Conservation (phyloP, 768 basidiomycete species). For the Brasilioporus rufonigricans region DNA sequence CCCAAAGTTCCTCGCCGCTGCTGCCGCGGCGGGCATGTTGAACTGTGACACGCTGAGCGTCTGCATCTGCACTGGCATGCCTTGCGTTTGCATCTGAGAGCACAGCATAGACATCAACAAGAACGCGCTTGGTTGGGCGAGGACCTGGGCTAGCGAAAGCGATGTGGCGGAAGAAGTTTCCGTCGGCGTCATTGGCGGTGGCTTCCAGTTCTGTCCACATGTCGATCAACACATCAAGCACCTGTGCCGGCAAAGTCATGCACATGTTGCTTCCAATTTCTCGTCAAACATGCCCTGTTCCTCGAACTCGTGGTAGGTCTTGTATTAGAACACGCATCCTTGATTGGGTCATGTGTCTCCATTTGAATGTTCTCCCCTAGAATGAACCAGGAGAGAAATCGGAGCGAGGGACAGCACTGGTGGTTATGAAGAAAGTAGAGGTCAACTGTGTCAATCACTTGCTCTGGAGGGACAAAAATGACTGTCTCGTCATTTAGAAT, state of each 20-base stretch:
- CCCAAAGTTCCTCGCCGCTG: slow-evolving; percentile 24
- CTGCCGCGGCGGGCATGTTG: slow-evolving; percentile 25
- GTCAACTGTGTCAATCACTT: slow-evolving; percentile 97
- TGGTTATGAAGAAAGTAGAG: slow-evolving; percentile 83
- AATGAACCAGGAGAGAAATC: slow-evolving; percentile 95
- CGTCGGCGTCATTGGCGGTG: slow-evolving; percentile 34
- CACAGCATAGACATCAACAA: slow-evolving; percentile 5
- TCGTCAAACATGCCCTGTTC: slow-evolving; percentile 76
- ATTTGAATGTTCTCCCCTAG: slow-evolving; percentile 89
- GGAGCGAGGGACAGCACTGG: slow-evolving; percentile 84
- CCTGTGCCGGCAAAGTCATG: slow-evolving; percentile 21
- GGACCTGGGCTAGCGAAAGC: background rate
- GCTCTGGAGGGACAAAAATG: slow-evolving; percentile 91
- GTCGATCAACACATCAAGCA: background rate
- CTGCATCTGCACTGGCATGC: background rate
- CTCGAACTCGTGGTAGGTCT: slow-evolving; percentile 76
- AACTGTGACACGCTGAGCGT: slow-evolving; percentile 24
- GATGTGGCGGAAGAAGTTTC: slow-evolving; percentile 1
- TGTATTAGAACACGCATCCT: slow-evolving; percentile 89
- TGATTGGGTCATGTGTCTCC: slow-evolving; percentile 97
- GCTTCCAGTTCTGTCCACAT: slow-evolving; percentile 51
- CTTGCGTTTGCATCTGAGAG: background rate
- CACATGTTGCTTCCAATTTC: slow-evolving; percentile 77
- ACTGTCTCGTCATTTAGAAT: slow-evolving; percentile 52
- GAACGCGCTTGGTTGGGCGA: background rate